Conservation (phyloP, 1,139 yeast genomes). For the Yamadazyma blattariae region DNA sequence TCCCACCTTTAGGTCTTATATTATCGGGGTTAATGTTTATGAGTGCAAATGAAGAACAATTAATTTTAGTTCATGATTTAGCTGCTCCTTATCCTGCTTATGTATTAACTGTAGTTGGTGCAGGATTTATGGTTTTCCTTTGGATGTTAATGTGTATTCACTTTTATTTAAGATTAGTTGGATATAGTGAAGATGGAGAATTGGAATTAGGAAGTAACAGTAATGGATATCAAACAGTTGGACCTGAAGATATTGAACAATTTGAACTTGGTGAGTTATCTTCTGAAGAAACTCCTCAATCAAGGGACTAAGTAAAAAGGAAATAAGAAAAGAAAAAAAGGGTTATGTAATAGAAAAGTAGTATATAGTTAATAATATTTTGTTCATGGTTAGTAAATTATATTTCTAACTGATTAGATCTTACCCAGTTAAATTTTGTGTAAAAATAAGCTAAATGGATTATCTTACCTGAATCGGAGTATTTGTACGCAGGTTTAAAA, state of each 20-base stretch:
- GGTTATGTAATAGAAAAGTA: too few species aligned
- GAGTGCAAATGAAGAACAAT: conserved; percentile 91
- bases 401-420: too few species aligned
- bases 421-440: too few species aligned
- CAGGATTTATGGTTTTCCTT: conserved; percentile 68
- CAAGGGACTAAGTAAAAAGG: conserved; percentile 2
- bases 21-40: conserved; percentile 80
- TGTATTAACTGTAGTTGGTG: conserved; percentile 66
- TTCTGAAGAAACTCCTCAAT: conserved; percentile 19
- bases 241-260: conserved; percentile 22
- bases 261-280: conserved; percentile 35
- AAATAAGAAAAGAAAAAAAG: too few species aligned
- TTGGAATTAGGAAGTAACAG: conserved; percentile 8
- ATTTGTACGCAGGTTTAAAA: too few species aligned
- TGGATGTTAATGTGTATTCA: conserved; percentile 60
- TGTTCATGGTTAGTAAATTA: too few species aligned
- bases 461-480: too few species aligned
- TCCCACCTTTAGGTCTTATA: conserved; percentile 77
- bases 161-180: conserved; percentile 54
- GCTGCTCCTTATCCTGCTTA: conserved; percentile 87
- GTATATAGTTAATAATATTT: too few species aligned
- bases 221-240: conserved; percentile 12
- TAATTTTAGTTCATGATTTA: conserved; percentile 62
- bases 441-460: too few species aligned
- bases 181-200: conserved; percentile 43